These are phyloP conservation scores for Pseudonitzschia pungens DNA, from an alignment of 108 stramenopile genomes.

Conservation along the genomic window DNA sequence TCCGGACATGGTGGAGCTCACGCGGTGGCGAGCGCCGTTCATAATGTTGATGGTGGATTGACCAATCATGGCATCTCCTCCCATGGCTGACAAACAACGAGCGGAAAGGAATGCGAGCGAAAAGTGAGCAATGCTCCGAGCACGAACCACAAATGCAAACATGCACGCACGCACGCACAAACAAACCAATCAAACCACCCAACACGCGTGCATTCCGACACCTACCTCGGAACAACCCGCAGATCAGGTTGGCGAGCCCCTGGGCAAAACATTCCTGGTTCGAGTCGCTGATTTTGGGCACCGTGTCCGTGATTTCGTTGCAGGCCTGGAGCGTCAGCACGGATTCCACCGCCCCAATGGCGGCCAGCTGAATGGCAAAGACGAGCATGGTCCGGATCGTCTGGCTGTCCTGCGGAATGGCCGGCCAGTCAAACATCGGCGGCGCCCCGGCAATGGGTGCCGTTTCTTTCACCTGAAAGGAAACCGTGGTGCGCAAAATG, in stretches of 20 bases:
- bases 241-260: slow-evolving; percentile 51
- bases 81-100: slow-evolving; percentile 37
- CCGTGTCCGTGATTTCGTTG: slow-evolving; percentile 59
- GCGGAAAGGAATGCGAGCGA: not conserved
- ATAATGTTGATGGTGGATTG: slow-evolving; percentile 65
- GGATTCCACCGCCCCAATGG: slow-evolving; percentile 57
- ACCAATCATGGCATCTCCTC: slow-evolving; percentile 67
- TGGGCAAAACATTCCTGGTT: slow-evolving; percentile 61
- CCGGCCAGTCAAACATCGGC: slow-evolving; percentile 46
- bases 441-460: slow-evolving; percentile 40
- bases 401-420: slow-evolving; percentile 30
- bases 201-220: not conserved
- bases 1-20: slow-evolving; percentile 49
- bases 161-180: not conserved
- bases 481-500: too few species aligned
- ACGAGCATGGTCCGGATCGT: slow-evolving; percentile 38
- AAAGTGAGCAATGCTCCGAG: not conserved
- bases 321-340: slow-evolving; percentile 54
- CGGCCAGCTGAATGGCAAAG: slow-evolving; percentile 45
- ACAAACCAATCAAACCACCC: too few species aligned
- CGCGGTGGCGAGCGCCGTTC: slow-evolving; percentile 55
- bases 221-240: slow-evolving; percentile 40
- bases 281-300: slow-evolving; percentile 44
- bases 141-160: not conserved
- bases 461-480: slow-evolving; percentile 39